Evolutionary conservation across 2,329 filamentous ascomycete genomes (phyloP), one percentile per base, ranked within the genome.

Genomic region (Dactylonectria macrodidyma): DNA sequence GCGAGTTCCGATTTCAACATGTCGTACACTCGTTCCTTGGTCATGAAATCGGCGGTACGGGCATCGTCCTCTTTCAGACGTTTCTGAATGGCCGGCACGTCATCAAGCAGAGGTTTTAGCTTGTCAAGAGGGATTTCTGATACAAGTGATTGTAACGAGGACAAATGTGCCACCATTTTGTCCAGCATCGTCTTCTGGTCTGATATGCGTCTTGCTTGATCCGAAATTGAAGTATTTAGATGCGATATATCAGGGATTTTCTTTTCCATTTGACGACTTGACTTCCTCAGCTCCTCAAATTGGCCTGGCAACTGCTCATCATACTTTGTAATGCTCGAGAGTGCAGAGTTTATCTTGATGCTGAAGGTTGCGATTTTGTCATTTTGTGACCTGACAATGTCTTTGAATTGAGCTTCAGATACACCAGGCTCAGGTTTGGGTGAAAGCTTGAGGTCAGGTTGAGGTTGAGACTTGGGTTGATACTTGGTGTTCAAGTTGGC

Each of bases 131-230:
- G 36, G n/a, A 16, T 30, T 38, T 33, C 3, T 65, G 71, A 33
- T 33, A 34, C 33, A 24, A 52, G 30, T 22, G 56, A 59, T 34
- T 59, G 50, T 3, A 73, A 60, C 10, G 41, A 55, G 8, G 57
- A 46, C 9, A 70, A 10, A 16, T 46, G 36, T 12, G 54, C 46
- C 30, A 34, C 24, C 16, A 70, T 24, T 9, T 63, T 63, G 10
- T 48, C 59, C 26, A 70, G 63, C 34, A 58, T 72, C n/a, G 36
- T 54, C 14, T 36, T 22, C 5, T 71, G 66, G 12, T 66, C 51
- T 44, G 62, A 58, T 22, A 68, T 48, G 9, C 11, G 16, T 34
- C 14, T 59, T 36, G 55, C 57, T 14, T 68, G 60, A 10, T 48
- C 14, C 9, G 33, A 36, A 16, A 54, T 10, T 9, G 33, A 19